These are phyloP conservation scores for Flaveria trinervia DNA, from an alignment of 129 eudicot genomes.

Conservation along the genomic window DNA sequence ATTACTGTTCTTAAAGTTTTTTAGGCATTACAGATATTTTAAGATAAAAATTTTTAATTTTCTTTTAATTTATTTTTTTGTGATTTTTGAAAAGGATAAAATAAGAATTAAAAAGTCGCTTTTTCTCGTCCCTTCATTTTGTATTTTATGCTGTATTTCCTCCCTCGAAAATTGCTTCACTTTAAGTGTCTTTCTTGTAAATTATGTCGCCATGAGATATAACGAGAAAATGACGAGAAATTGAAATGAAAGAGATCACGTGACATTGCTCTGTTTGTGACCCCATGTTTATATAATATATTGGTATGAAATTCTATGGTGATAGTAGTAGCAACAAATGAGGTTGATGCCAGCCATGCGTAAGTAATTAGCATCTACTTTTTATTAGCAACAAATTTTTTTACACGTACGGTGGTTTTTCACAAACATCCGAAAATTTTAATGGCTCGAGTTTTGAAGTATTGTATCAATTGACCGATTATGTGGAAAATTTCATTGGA, in stretches of 20 bases:
- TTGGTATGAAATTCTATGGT: constrained; percentile 17
- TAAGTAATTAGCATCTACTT: constrained; percentile 23
- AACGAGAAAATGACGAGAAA: constrained; percentile 16
- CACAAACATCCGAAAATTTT: too few relatives aligned
- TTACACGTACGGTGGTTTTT: too few relatives aligned
- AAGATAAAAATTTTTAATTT: too few relatives aligned
- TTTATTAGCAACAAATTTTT: not conserved
- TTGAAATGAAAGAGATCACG: constrained; percentile 15
- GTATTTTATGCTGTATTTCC: constrained; percentile 22
- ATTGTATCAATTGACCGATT: too few relatives aligned
- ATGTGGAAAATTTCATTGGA: too few relatives aligned
- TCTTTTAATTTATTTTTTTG: too few relatives aligned
- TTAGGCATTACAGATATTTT: too few relatives aligned
- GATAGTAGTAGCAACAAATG: constrained; percentile 30
- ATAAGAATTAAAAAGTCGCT: constrained; percentile 9
- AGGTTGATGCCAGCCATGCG: constrained; percentile 36
- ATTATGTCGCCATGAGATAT: constrained; percentile 13
- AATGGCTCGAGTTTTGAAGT: too few relatives aligned
- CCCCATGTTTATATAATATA: not conserved
- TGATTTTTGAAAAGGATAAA: not conserved
- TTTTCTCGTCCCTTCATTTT: constrained; percentile 27
- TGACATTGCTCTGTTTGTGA: constrained; percentile 21
- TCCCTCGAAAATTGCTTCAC: constrained; percentile 29
- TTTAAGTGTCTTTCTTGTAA: constrained; percentile 19
- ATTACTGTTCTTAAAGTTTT: too few relatives aligned